These are phyloP conservation scores for Rostrohypoxylon terebratum DNA, from an alignment of 495 filamentous ascomycete species.

Conservation along the genomic window DNA sequence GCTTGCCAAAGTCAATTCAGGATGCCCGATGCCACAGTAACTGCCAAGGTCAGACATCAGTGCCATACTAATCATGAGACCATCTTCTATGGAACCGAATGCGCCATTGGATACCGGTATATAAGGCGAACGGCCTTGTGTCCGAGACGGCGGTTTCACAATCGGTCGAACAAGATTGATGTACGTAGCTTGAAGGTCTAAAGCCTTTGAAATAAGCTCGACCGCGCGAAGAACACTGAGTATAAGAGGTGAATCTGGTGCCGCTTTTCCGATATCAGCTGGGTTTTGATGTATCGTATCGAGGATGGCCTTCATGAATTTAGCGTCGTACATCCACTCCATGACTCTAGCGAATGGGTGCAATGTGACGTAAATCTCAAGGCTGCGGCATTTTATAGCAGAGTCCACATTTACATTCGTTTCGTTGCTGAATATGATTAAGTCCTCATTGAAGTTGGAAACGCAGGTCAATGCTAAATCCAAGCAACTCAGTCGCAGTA, in stretches of 20 bases:
- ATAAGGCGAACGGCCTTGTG: conserved; percentile 48
- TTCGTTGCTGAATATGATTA: conserved; percentile 83
- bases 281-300: conserved; percentile 78
- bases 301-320: conserved; percentile 82
- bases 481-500: conserved; percentile 81
- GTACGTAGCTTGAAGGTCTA: conserved; percentile 92
- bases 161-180: conserved; percentile 84
- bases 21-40: conserved; percentile 84
- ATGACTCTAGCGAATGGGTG: conserved; percentile 94
- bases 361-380: conserved; percentile 80
- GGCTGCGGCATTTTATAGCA: conserved; percentile 73
- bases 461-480: conserved; percentile 81
- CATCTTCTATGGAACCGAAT: conserved; percentile 90
- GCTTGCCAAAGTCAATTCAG: conserved; percentile 78
- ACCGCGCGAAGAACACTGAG: conserved; percentile 78
- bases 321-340: conserved; percentile 97
- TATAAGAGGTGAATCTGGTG: conserved; percentile 78
- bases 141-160: conserved; percentile 62
- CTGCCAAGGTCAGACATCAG: conserved; percentile 82
- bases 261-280: conserved; percentile 70
- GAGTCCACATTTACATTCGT: conserved; percentile 77
- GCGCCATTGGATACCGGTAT: conserved; percentile 73
- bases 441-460: conserved; percentile 87
- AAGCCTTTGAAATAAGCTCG: conserved; percentile 80
- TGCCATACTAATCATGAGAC: conserved; percentile 79